A percentile compares a stretch with the other conserved stretches of the same genome.
These are phyloP conservation scores for Aureobasidium mangrovei DNA, from an alignment of 2,329 filamentous ascomycete genomes.

Conservation along the genomic window DNA sequence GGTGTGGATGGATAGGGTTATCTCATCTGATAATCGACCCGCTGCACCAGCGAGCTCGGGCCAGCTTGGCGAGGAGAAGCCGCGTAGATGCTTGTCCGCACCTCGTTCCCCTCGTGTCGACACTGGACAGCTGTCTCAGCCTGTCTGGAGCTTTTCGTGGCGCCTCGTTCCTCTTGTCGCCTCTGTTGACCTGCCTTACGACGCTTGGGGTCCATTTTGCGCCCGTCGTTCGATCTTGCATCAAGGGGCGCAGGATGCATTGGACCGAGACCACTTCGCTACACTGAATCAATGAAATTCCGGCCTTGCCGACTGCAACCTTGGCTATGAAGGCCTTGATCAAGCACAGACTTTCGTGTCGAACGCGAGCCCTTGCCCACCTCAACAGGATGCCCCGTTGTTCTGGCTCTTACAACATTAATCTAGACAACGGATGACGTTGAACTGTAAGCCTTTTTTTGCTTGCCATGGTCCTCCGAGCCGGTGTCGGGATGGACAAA, in stretches of 20 bases:
- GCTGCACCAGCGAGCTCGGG: background rate
- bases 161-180: background rate
- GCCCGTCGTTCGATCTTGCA: background rate
- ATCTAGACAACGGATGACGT: background rate
- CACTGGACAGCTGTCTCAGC: background rate
- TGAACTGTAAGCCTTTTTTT: background rate
- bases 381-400: background rate
- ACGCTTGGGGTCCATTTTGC: background rate
- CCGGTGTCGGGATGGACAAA: constrained; percentile 4
- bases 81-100: no score
- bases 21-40: constrained; percentile 13
- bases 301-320: background rate
- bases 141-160: background rate
- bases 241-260: no score
- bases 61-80: background rate
- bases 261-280: background rate
- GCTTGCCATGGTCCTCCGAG: background rate
- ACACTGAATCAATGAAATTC: background rate
- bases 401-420: background rate
- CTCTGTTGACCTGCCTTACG: background rate
- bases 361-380: background rate
- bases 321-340: background rate
- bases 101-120: background rate
- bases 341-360: constrained; percentile 2
- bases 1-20: constrained; percentile 10